Evolutionary conservation across 1,139 yeast species (phyloP), one percentile per base, ranked within the genome.

Genomic region (Suhomyces terraborum): DNA sequence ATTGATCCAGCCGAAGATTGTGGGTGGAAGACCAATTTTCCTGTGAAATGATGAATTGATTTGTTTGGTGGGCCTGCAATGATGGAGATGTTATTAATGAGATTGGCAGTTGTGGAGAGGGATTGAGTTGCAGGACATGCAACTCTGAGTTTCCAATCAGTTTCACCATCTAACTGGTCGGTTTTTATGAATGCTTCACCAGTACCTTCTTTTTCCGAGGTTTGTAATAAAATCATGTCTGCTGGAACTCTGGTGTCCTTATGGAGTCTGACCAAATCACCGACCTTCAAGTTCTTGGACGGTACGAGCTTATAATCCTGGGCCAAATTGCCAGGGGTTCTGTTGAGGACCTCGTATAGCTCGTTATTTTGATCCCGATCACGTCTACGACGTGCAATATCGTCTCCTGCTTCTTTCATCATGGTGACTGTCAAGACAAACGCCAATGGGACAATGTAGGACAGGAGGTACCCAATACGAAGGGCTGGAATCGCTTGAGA

Each of bases 131-230:
- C 59, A 8, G 82, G 76, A 40, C 82, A 75, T 0, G 97, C 94
- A 23, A 87, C 69, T 52, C 96, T 72, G 42, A 94, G 71, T 61
- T 94, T 94, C 99, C 99, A 94, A 65, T 94, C 99, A 8, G 99
- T 94, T 61, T 94, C 99, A 54, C 99, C 99, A 62, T 94, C 99
- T 40, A 94, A 71, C 62, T 94, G 99, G 67, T 94, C 99, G 0
- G 99, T 94, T 55, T 95, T 86, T 50, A 94, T 87, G 56, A 94
- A 94, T 1, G 93, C 79, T 60, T 93, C 99, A 5, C 98, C 98
- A 7, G 77, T 74, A 6, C 61, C 59, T 33, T 68, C 75, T 13
- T 65, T 60, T 56, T 91, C 97, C 36, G 91, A 83, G 0, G 96
- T 83, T 57, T 88, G 95, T 33, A 94, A 66, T 26, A 94, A 64